phyloP scores from a whole-genome alignment of 768 basidiomycete genomes.

The Mrakia gelida region DNA sequence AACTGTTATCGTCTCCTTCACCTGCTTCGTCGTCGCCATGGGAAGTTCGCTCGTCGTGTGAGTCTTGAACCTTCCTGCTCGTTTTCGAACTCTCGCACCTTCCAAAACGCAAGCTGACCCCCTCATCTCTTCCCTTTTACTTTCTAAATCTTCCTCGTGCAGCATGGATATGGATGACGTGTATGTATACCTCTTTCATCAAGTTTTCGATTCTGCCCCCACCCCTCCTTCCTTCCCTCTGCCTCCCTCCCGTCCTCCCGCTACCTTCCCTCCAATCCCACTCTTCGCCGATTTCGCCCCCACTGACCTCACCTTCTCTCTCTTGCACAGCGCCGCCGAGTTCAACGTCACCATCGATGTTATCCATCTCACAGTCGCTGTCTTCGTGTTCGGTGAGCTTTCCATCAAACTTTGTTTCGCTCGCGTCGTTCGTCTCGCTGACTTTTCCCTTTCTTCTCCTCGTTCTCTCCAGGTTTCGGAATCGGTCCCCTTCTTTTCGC shows the following conservation, averaged over 20 bases:
- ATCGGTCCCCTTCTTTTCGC: constrained; percentile 43
- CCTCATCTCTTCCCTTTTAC: neutral
- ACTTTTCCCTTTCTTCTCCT: constrained; percentile 13
- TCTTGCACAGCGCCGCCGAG: constrained; percentile 16
- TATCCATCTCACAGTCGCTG: constrained; percentile 27
- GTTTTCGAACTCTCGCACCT: neutral
- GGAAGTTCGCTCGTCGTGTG: constrained; percentile 37
- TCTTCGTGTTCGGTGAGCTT: neutral
- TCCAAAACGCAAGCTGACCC: neutral
- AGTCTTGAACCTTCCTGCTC: neutral
- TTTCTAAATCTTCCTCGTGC: neutral
- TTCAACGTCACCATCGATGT: constrained; percentile 36
- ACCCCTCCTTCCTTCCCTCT: too few species aligned
- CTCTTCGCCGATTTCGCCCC: too few species aligned
- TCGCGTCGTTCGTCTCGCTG: neutral
- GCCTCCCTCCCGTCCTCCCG: too few species aligned
- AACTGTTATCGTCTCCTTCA: constrained; percentile 26
- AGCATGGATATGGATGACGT: constrained; percentile 34
- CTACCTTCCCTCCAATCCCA: too few species aligned
- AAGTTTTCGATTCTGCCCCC: too few species aligned
- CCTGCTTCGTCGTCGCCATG: constrained; percentile 39
- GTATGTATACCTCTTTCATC: too few species aligned
- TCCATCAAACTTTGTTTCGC: neutral
- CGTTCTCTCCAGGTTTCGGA: constrained; percentile 34
- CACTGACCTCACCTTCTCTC: too few species aligned